These are phyloP conservation scores for Turnera subulata DNA, from an alignment of 345 rosid genomes.

Conservation along the genomic window DNA sequence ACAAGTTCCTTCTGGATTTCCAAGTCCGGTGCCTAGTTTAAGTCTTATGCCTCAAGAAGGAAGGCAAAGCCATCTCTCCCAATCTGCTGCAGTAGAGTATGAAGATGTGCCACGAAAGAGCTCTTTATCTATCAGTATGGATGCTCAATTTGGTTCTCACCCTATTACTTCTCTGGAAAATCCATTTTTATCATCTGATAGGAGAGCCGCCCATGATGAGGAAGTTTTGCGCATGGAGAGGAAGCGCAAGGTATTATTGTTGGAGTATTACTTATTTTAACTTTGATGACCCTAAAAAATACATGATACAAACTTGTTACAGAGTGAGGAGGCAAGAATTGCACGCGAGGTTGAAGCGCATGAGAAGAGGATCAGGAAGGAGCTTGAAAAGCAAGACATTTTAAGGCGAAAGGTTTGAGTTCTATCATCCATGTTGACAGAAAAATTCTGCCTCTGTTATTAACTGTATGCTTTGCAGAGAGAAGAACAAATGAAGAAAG, in stretches of 20 bases:
- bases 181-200: slow-evolving; percentile 44
- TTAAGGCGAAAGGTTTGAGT: slow-evolving; percentile 68
- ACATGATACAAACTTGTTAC: slow-evolving; percentile 18
- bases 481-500: slow-evolving; percentile 81
- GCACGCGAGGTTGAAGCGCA: slow-evolving; percentile 84
- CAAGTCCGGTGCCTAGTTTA: slow-evolving; percentile 54
- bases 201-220: slow-evolving; percentile 45
- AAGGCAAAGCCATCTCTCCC: slow-evolving; percentile 42
- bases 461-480: slow-evolving; percentile 36
- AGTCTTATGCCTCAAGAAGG: slow-evolving; percentile 66
- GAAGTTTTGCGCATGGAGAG: slow-evolving; percentile 54
- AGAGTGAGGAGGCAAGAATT: slow-evolving; percentile 87
- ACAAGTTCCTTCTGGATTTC: slow-evolving; percentile 37
- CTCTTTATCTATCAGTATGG: slow-evolving; percentile 32
- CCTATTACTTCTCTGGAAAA: slow-evolving; percentile 39
- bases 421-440: slow-evolving; percentile 1
- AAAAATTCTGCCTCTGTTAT: neutral
- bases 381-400: slow-evolving; percentile 81
- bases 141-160: slow-evolving; percentile 36
- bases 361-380: slow-evolving; percentile 77
- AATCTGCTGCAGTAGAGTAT: slow-evolving; percentile 42
- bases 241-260: slow-evolving; percentile 57
- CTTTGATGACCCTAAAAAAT: neutral
- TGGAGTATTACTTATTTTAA: neutral
- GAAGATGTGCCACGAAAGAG: slow-evolving; percentile 42